These are phyloP conservation scores for Sphagnum tenellum DNA, from an alignment of 225 moss, liverwort and hornwort genomes.

Conservation along the genomic window DNA sequence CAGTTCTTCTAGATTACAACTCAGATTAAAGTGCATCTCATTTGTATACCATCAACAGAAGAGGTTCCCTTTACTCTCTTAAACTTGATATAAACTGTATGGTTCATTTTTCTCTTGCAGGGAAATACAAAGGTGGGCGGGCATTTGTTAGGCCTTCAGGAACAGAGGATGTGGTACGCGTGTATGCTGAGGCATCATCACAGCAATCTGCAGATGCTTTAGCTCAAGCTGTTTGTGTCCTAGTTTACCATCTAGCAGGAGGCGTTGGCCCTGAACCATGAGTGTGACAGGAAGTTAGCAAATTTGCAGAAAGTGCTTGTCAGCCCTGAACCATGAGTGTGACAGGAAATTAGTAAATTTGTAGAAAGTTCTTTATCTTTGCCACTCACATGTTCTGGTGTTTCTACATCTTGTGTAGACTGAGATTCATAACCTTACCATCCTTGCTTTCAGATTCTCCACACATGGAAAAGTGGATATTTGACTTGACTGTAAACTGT, in stretches of 20 bases:
- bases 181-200: constrained; percentile 79
- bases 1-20: too few relatives aligned
- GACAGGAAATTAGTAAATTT: constrained; percentile 30
- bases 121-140: constrained; percentile 47
- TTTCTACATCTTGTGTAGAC: too few relatives aligned
- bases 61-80: too few relatives aligned
- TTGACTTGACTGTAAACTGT: too few relatives aligned
- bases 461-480: too few relatives aligned
- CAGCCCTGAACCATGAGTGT: constrained; percentile 30
- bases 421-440: too few relatives aligned
- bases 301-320: constrained; percentile 50
- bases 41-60: too few relatives aligned
- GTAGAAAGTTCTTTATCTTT: constrained; percentile 39
- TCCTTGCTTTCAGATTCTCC: too few relatives aligned
- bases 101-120: constrained; percentile 14
- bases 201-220: constrained; percentile 67
- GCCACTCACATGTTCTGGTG: too few relatives aligned
- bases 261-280: constrained; percentile 50
- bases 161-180: constrained; percentile 87
- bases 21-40: too few relatives aligned
- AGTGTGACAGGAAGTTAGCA: constrained; percentile 25
- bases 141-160: constrained; percentile 93
- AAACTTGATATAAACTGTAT: too few relatives aligned
- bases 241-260: constrained; percentile 61
- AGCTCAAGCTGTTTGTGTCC: constrained; percentile 53